Evolutionary conservation across 75 land plant species (phyloP), one percentile per base, ranked within the genome.

Genomic region (Pinus albicaulis): DNA sequence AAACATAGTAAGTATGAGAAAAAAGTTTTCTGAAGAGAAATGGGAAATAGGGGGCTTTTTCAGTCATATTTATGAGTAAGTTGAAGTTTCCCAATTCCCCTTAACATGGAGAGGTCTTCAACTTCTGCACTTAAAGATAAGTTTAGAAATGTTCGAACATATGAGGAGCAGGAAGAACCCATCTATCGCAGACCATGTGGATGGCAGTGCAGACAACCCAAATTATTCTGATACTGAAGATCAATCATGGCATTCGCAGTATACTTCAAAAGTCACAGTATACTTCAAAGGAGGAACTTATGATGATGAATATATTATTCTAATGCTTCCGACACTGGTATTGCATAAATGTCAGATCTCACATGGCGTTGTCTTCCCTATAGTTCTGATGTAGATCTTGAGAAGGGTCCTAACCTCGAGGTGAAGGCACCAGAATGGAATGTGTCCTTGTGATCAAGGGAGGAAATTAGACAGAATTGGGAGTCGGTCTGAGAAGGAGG

Each of bases 401-500:
- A 66, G 38, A 66, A 66, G 52, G 70, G 70, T 66, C 48, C 22
- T 8, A 62, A 77, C 75, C 26, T 1, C 26, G 25, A 82, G 73
- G 25, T 73, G 74, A 31, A 58, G 73, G 59, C 79, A 81, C 7
- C 44, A 41, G 5, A 41, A 41, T 4, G 44, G 44, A 41, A 41
- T 41, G 3, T 7, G 0, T n/a, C 5, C 24, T 19, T 24, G 6
- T 8, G 56, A 48, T 13, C 13, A 55, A n/a, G 56, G 17, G 19
- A 41, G 44, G 5, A 55, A 28, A 10, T 24, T 31, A n/a, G 85
- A 89, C 65, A 69, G 74, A 19, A 83, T 76, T 80, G 83, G 81
- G 80, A 74, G 77, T 71, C 65, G 57, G 68, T 77, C 59, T 22
- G 98, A 92, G 76, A 86, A 76, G 56, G 86, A 88, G 31, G 92